phyloP scores from a whole-genome alignment of 129 eudicot genomes.

The Saussurea involucrata region DNA sequence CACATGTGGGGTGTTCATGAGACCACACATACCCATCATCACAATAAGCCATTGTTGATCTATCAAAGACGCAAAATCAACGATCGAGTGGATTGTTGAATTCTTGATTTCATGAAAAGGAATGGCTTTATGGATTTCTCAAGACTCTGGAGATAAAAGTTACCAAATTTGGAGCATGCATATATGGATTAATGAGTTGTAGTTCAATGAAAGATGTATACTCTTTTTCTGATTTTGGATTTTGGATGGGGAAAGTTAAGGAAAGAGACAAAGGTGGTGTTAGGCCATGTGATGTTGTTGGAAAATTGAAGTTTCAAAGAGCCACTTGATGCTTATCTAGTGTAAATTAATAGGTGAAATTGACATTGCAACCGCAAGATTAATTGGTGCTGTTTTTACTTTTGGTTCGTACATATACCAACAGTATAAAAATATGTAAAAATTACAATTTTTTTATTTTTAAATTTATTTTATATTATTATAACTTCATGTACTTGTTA shows the following conservation, averaged over 20 bases:
- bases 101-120: neutral
- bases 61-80: constrained; percentile 11
- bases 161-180: neutral
- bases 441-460: no score
- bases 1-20: constrained; percentile 21
- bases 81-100: neutral
- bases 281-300: constrained; percentile 15
- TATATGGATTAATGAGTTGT: neutral
- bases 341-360: neutral
- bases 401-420: no score
- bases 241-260: neutral
- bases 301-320: constrained; percentile 14
- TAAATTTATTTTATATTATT: no score
- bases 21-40: constrained; percentile 42
- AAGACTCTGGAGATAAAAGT: neutral
- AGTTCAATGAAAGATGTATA: neutral
- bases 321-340: constrained; percentile 48
- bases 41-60: constrained; percentile 44
- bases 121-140: neutral
- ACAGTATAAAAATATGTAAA: no score
- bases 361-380: neutral
- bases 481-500: no score
- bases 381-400: no score
- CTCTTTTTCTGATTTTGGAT: neutral
- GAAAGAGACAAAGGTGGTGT: constrained; percentile 13